phyloP scores from a whole-genome alignment of 78 protist species.

The Guillardia theta region DNA sequence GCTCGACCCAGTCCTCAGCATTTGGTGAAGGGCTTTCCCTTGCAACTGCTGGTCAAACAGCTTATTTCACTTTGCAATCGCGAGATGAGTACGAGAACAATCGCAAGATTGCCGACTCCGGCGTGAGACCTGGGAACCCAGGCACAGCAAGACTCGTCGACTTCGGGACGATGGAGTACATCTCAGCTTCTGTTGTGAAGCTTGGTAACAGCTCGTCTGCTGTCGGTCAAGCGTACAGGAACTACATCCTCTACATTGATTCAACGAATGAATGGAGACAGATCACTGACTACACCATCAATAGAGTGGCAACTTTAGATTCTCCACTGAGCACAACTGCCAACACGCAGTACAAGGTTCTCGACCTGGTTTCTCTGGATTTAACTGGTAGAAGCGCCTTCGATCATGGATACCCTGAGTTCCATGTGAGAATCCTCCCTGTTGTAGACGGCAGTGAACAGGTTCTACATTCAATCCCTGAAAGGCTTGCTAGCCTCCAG shows the following conservation, averaged over 20 bases:
- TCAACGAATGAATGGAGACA: not conserved
- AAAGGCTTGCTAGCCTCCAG: not conserved
- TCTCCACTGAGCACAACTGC: not conserved
- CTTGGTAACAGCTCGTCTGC: not conserved
- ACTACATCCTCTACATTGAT: not conserved
- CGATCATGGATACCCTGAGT: not conserved
- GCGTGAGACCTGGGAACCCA: not conserved
- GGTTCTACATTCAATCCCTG: not conserved
- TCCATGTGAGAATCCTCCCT: not conserved
- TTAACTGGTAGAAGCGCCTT: not conserved
- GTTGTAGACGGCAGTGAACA: not conserved
- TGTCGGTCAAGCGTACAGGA: not conserved
- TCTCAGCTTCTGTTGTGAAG: not conserved
- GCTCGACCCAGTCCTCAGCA: not conserved
- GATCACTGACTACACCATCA: not conserved
- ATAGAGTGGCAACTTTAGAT: not conserved
- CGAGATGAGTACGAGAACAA: constrained; percentile 5
- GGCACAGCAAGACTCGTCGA: not conserved
- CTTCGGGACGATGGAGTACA: not conserved
- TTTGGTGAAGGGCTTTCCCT: not conserved
- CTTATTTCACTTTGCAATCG: not conserved
- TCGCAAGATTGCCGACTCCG: not conserved
- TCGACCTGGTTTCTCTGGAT: not conserved
- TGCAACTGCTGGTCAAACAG: not conserved
- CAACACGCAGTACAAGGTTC: not conserved